Evolutionary conservation across 176 grass and related monocot genomes (phyloP), one percentile per base, ranked within the genome.

Genomic region (Elymus sibiricus): DNA sequence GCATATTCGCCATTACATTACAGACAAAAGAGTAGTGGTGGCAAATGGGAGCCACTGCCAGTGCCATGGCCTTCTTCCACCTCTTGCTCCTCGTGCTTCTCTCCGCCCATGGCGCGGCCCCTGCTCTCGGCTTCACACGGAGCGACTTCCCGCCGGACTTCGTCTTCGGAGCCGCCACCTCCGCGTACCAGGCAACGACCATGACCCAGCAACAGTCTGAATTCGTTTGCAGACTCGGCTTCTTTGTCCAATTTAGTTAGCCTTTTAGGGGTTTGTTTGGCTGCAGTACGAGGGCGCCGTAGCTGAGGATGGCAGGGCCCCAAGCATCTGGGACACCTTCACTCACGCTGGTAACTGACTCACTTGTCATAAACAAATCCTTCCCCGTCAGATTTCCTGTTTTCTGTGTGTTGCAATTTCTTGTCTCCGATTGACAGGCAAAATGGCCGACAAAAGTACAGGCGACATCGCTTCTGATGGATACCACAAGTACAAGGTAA

Each of bases 261-360:
- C 16, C 10, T 51, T 13, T 32, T 76, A 11, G 7, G 73, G 17
- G n/a, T 49, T 44, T 10, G 31, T 22, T 55, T 76, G 32, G 1
- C 5, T 17, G 27, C 31, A 58, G 77, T 79, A 79, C 1, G 77
- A 79, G 77, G 67, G 29, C 5, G 53, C 55, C 17, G 21, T 61
- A 32, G 34, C 35, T 2, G 79, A 82, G 86, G 86, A 82, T 19
- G 86, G 86, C 17, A 82, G 64, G 71, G 77, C 29, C 44, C 79
- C 86, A 15, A 82, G 86, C 79, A 68, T 68, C 37, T 87, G 86
- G 79, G 86, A 87, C 79, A 76, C 44, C 37, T 76, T 42, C 46
- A 39, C 59, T 15, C 79, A 76, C 25, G 58, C 58, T 63, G 77
- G 77, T 79, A 15, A 59, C 42, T 49, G 1, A 49, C 46, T 4